Base-by-base conservation (phyloP, 345 rosid species). In the Populus deltoides region DNA sequence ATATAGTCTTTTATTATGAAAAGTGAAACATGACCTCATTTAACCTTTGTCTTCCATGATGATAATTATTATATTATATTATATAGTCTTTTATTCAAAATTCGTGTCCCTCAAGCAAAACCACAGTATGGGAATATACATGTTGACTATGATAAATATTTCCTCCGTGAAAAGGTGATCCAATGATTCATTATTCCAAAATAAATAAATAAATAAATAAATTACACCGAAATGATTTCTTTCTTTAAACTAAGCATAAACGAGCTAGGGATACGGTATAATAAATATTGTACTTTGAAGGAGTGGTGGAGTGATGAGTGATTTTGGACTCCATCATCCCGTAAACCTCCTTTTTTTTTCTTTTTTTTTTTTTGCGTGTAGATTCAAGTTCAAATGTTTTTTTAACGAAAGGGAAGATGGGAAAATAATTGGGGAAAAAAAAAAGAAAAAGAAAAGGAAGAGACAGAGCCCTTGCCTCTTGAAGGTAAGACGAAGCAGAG, bases 61-160 rank as follows among this genome's bases (percentile, higher is more conserved):
- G 39, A 22, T 47, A 75, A 75, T 66, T 66, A 66, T 70, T n/a
- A 31, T 8, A 35, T n/a, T n/a, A n/a, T n/a, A n/a, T n/a, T n/a
- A n/a, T n/a, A n/a, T n/a, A n/a, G n/a, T n/a, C n/a, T n/a, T n/a
- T n/a, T n/a, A n/a, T 66, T 45, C 55, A 66, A 47, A 49, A 66
- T 49, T 66, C 71, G 63, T 45, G 78, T 35, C 65, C 78, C 49
- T 66, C 27, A 75, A 66, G 70, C 68, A 33, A 55, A n/a, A 72
- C 59, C 75, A 51, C 16, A 59, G 63, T 25, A 4, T 57, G 63
- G 8, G 63, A 59, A 59, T 59, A 24, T 59, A 59, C 24, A 24
- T 59, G 63, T 59, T 59, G 63, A 59, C 63, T 59, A 59, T 24
- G 29, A 4, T 59, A 24, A 59, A 3, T 4, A 8, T 47, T 59